These are phyloP conservation scores for Melaleuca alternifolia DNA, from an alignment of 345 rosid species.

Conservation along the genomic window DNA sequence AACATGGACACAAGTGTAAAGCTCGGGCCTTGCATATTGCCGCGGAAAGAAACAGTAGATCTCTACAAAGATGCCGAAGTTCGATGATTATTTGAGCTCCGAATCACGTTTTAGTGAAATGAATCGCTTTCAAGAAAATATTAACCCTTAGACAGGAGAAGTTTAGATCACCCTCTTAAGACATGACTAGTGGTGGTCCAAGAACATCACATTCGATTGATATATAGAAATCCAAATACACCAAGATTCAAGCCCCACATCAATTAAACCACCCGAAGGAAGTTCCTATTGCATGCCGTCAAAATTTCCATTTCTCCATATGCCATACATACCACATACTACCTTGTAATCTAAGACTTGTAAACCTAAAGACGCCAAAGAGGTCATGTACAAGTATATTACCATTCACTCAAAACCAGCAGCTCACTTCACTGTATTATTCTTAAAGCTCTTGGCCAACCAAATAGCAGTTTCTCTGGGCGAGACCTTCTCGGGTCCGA, in stretches of 20 bases:
- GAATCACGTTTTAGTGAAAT: not conserved
- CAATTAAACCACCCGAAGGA: not conserved
- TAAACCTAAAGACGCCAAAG: not conserved
- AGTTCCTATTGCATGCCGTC: not conserved
- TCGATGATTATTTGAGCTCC: not conserved
- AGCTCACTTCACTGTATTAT: conserved; percentile 32
- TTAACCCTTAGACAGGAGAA: not conserved
- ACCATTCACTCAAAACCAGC: not conserved
- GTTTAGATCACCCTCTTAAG: not conserved
- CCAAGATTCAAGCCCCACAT: not conserved
- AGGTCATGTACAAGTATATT: conserved; percentile 1
- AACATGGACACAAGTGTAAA: not conserved
- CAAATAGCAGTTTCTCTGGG: conserved; percentile 96
- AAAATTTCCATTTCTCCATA: not conserved
- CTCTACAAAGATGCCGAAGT: not conserved
- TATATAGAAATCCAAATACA: not conserved
- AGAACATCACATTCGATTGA: not conserved
- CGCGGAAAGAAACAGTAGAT: not conserved
- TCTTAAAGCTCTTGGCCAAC: conserved; percentile 94
- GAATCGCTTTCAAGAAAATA: not conserved
- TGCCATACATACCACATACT: not conserved
- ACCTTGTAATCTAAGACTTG: not conserved
- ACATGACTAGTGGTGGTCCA: not conserved
- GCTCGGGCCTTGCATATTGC: not conserved
- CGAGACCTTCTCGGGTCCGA: conserved; percentile 88